These are phyloP conservation scores for Fusarium bulbicola DNA, from an alignment of 2,329 filamentous ascomycete genomes.

Conservation along the genomic window DNA sequence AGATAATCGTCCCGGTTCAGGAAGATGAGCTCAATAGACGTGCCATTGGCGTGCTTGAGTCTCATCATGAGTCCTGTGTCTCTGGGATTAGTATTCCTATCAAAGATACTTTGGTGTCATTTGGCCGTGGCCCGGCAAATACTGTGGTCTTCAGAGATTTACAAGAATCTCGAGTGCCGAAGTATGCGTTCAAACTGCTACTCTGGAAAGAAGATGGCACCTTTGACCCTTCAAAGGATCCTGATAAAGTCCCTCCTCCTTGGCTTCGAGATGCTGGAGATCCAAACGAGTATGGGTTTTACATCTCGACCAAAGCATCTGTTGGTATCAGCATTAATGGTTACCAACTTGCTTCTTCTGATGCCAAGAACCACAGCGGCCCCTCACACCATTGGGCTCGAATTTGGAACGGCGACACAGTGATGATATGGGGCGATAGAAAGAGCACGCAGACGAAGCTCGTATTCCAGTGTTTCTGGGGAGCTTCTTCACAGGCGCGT, in stretches of 20 bases:
- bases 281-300: conserved; percentile 70
- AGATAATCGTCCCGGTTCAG: conserved; percentile 49
- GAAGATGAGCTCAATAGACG: conserved; percentile 48
- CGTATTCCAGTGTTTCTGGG: conserved; percentile 64
- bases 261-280: conserved; percentile 49
- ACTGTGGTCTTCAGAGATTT: conserved; percentile 71
- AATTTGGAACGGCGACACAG: conserved; percentile 78
- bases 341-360: conserved; percentile 66
- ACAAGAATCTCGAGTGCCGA: conserved; percentile 78
- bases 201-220: conserved; percentile 75
- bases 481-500: conserved; percentile 59
- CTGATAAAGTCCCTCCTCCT: conserved; percentile 63
- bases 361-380: conserved; percentile 61
- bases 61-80: conserved; percentile 71
- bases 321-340: conserved; percentile 81
- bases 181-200: conserved; percentile 80
- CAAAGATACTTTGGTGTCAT: conserved; percentile 74
- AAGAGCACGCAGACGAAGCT: conserved; percentile 55
- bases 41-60: conserved; percentile 72
- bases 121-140: conserved; percentile 77
- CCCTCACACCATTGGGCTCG: conserved; percentile 71
- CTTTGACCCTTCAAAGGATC: conserved; percentile 66
- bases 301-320: conserved; percentile 82
- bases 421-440: conserved; percentile 72
- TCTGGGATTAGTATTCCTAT: conserved; percentile 71